A percentile compares a stretch with the other conserved stretches of the same genome.
Evolutionary conservation across 2,329 filamentous ascomycete genomes (phyloP).

Genomic region (Trichophyton benhamiae): DNA sequence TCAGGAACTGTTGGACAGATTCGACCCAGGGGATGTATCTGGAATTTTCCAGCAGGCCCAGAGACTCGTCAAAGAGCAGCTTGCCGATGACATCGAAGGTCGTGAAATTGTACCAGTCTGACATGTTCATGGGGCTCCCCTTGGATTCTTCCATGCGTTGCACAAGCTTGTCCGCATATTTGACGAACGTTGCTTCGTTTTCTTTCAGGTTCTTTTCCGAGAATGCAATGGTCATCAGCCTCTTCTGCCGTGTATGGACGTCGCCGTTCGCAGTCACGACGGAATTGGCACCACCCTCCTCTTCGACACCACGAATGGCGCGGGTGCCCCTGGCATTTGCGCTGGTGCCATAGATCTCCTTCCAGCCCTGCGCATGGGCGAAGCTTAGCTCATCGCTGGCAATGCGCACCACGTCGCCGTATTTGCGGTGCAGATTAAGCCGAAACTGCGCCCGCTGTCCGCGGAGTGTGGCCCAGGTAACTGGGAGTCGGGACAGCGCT

Average conservation of each 20-base stretch:
- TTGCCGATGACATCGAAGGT: conserved; percentile 19
- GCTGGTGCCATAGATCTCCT: conserved; percentile 19
- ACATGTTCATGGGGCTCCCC: conserved; percentile 12
- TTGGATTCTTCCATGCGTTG: conserved; percentile 3
- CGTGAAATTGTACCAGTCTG: conserved; percentile 16
- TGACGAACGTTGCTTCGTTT: conserved; percentile 26
- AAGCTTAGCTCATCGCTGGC: conserved; percentile 20
- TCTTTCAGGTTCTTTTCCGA: conserved; percentile 31
- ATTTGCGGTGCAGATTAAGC: conserved; percentile 17
- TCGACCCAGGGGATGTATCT: conserved; percentile 20
- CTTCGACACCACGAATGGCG: conserved; percentile 8
- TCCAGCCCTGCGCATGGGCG: conserved; percentile 18
- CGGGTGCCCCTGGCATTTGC: neutral
- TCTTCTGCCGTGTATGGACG: conserved; percentile 20
- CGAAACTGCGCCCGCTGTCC: conserved; percentile 8
- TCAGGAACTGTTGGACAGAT: conserved; percentile 5
- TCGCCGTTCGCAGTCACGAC: conserved; percentile 15
- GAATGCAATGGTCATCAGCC: conserved; percentile 30
- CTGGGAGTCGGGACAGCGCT: conserved; percentile 11
- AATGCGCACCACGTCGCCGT: conserved; percentile 22
- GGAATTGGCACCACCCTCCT: conserved; percentile 3
- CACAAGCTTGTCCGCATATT: conserved; percentile 17
- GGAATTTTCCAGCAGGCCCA: conserved; percentile 13
- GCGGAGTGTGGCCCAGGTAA: conserved; percentile 7
- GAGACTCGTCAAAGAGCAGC: conserved; percentile 16